A percentile compares a stretch with the other conserved stretches of the same genome.
These are phyloP conservation scores for Ceratobasidium sp. DNA, from an alignment of 1,284 basidiomycete species.

Conservation along the genomic window DNA sequence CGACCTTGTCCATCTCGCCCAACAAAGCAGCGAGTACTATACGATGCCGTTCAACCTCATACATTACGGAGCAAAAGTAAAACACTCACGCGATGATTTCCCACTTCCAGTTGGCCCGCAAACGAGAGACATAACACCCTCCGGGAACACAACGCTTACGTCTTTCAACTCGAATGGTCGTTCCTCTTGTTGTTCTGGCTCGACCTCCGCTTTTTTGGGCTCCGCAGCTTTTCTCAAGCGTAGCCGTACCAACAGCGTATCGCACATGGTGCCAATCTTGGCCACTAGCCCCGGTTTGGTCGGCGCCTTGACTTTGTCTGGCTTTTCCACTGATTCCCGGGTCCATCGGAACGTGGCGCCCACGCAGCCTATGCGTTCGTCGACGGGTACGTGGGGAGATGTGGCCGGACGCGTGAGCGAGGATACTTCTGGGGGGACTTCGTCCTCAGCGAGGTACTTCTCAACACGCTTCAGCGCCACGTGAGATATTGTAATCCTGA, in stretches of 20 bases:
- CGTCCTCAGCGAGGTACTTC: slow-evolving; percentile 47
- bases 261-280: slow-evolving; percentile 1
- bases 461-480: slow-evolving; percentile 47
- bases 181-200: background rate
- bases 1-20: slow-evolving; percentile 45
- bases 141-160: slow-evolving; percentile 37
- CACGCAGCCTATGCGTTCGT: slow-evolving; percentile 22
- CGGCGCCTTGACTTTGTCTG: slow-evolving; percentile 18
- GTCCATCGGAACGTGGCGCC: slow-evolving; percentile 47
- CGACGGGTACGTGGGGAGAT: slow-evolving; percentile 13
- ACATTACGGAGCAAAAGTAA: background rate
- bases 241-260: background rate
- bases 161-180: slow-evolving; percentile 32
- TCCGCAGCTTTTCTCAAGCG: slow-evolving; percentile 7
- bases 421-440: slow-evolving; percentile 47
- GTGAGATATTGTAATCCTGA: slow-evolving; percentile 6
- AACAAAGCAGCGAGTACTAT: slow-evolving; percentile 43
- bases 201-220: slow-evolving; percentile 14
- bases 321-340: background rate
- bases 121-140: slow-evolving; percentile 28
- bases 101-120: slow-evolving; percentile 44
- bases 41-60: background rate
- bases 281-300: background rate
- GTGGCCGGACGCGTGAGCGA: slow-evolving; percentile 33
- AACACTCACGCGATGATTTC: slow-evolving; percentile 42